Percentiles rank a stretch among this genome's conserved stretches.
These are phyloP conservation scores for Microthyrium microscopicum DNA, from an alignment of 2,329 filamentous ascomycete genomes.

Conservation along the genomic window DNA sequence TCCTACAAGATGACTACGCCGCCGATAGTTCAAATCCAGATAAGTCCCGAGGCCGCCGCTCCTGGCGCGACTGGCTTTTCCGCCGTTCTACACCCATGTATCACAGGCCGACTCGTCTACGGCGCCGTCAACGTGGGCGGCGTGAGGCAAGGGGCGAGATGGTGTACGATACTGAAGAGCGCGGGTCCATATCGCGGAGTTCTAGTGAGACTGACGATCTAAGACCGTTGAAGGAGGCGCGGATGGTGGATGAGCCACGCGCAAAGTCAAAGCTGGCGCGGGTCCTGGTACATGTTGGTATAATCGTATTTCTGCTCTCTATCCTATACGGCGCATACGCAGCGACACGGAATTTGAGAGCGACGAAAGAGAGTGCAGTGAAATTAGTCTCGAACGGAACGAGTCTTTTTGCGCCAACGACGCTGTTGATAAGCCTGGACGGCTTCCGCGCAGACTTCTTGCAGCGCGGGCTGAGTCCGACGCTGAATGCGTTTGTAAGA, in stretches of 20 bases:
- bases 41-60: not conserved
- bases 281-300: conserved; percentile 25
- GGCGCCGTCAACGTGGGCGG: conserved; percentile 9
- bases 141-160: conserved; percentile 56
- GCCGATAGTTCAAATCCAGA: not conserved
- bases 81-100: conserved; percentile 2
- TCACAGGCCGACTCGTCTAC: conserved; percentile 3
- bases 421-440: conserved; percentile 83
- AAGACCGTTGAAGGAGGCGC: conserved; percentile 35
- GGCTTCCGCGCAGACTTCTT: conserved; percentile 93
- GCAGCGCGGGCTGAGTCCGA: conserved; percentile 65
- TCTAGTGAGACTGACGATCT: conserved; percentile 31
- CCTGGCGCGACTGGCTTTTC: not conserved
- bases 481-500: conserved; percentile 58
- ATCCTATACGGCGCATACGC: conserved; percentile 27
- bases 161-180: conserved; percentile 86
- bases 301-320: conserved; percentile 36
- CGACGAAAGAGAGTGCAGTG: conserved; percentile 11
- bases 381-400: conserved; percentile 54
- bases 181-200: conserved; percentile 34
- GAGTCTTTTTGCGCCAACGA: conserved; percentile 76
- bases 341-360: conserved; percentile 6
- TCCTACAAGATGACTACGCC: conserved; percentile 7
- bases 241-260: conserved; percentile 12
- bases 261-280: conserved; percentile 13